phyloP scores from a whole-genome alignment of 1,284 basidiomycete species.

The Prillingera fragicola region DNA sequence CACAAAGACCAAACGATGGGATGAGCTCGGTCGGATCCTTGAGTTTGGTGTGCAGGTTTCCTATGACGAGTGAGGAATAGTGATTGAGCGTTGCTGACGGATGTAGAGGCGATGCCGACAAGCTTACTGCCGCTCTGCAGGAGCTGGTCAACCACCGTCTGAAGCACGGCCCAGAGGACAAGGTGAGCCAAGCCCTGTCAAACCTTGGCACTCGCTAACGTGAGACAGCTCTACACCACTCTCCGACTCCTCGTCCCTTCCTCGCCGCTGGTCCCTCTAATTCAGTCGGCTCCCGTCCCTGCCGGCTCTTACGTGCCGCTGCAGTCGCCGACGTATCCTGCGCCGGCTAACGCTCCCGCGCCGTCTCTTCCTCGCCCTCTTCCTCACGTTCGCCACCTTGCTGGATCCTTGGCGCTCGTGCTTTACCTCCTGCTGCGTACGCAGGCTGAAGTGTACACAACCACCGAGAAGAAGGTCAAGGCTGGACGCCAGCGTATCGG shows the following conservation, averaged over 20 bases:
- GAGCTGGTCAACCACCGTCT: slow-evolving; percentile 64
- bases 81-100: slow-evolving; percentile 5
- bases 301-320: slow-evolving; percentile 39
- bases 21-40: slow-evolving; percentile 57
- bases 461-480: slow-evolving; percentile 58
- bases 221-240: slow-evolving; percentile 60
- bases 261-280: slow-evolving; percentile 61
- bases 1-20: slow-evolving; percentile 59
- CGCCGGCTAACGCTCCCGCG: slow-evolving; percentile 54
- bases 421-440: slow-evolving; percentile 46
- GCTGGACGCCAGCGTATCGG: slow-evolving; percentile 68
- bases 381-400: slow-evolving; percentile 47
- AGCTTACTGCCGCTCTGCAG: slow-evolving; percentile 73
- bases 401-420: slow-evolving; percentile 51
- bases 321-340: slow-evolving; percentile 54
- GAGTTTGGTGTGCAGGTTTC: slow-evolving; percentile 56
- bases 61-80: slow-evolving; percentile 52
- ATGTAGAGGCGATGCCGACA: slow-evolving; percentile 64
- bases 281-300: slow-evolving; percentile 64
- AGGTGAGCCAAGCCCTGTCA: slow-evolving; percentile 52
- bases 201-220: neutral
- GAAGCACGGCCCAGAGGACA: slow-evolving; percentile 56
- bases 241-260: slow-evolving; percentile 69
- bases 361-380: slow-evolving; percentile 44
- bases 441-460: slow-evolving; percentile 62